Conservation (phyloP, 176 grass and related monocot genomes). For the Oryza glumipatula region DNA sequence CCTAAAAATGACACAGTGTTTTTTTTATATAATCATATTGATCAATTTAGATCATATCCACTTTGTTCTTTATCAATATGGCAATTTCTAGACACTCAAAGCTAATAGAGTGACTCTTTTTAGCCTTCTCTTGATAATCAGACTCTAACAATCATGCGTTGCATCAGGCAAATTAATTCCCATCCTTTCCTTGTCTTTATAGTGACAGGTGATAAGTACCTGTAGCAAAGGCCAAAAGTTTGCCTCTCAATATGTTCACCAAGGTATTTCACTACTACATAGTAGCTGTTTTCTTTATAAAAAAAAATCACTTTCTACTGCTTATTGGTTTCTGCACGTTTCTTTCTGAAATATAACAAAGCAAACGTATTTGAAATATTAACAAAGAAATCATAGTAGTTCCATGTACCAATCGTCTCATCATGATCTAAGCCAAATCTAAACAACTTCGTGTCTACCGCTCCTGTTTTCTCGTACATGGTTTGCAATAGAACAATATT, state of each 20-base stretch:
- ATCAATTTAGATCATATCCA: neutral
- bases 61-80: neutral
- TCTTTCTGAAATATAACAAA: neutral
- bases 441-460: neutral
- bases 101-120: no score
- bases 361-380: neutral
- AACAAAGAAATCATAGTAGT: neutral
- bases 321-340: neutral
- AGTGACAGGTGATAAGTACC: slow-evolving; percentile 1
- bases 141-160: neutral
- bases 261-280: neutral
- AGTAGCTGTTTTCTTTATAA: no score
- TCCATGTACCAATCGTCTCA: neutral
- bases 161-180: neutral
- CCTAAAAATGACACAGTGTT: no score
- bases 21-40: no score
- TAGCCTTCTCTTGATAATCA: neutral
- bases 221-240: neutral
- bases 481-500: neutral
- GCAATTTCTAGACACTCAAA: neutral
- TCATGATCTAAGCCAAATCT: neutral
- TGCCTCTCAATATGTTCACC: neutral
- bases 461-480: neutral
- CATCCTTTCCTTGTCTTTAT: neutral
- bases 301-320: neutral